Base-by-base conservation (phyloP, 108 stramenopile genomes). In the Cyclostephanos invisitatus region DNA sequence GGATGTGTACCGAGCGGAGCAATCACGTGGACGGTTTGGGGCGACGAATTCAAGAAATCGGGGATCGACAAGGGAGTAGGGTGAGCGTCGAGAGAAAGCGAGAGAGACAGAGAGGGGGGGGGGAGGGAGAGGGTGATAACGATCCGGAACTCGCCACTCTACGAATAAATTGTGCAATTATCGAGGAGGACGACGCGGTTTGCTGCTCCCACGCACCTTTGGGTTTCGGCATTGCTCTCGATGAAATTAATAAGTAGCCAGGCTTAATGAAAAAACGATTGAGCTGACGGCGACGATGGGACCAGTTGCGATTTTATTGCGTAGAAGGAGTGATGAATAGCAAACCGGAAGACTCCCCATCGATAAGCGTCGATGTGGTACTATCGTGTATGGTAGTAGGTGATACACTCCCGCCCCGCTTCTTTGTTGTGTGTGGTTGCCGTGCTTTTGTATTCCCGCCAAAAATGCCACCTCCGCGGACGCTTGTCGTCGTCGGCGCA, bases 161-260 rank as follows among this genome's bases (percentile, higher is more conserved):
- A 40, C 11, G 1, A 40, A 8, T 46, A 46, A 14, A 46, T 1
- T 15, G 44, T 46, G 15, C 44, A 17, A 15, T 46, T 14, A 1
- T 46, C 2, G 44, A 42, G 38, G 32, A 64, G 20, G 4, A 66
- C 64, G 5, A 47, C 44, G 47, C 25, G 0, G 3, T 25, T 25
- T 18, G 21, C 49, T n/a, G n/a, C n/a, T n/a, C n/a, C n/a, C 51
- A 65, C 64, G 55, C 55, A 77, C 76, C 76, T 66, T 77, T 77
- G 25, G 76, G 76, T 66, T 77, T 77, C 64, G 76, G 76, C 76
- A 77, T 77, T 50, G 32, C 46, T 59, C 29, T 69, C 4, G 18
- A 57, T 64, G 22, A 37, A 55, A 27, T 32, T 10, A 46, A 59
- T 63, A 17, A 17, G 38, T 40, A 11, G 25, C 7, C n/a, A 65